These are phyloP conservation scores for Rhododendron simsii DNA, from an alignment of 148 eudicot species.

Conservation along the genomic window DNA sequence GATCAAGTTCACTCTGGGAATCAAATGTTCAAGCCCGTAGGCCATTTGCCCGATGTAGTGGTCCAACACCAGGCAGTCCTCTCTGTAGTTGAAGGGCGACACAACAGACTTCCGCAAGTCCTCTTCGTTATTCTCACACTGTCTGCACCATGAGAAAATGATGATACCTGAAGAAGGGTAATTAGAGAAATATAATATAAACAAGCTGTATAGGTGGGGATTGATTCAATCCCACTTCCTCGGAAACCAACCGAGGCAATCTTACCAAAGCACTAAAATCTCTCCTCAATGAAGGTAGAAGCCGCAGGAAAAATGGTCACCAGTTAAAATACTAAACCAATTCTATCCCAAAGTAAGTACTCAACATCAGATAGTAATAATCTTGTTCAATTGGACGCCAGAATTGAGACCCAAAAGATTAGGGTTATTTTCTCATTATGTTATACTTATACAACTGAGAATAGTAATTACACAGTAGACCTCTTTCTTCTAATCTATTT, in stretches of 20 bases:
- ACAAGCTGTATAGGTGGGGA: neutral
- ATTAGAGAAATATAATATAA: neutral
- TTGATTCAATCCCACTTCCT: neutral
- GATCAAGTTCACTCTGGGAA: neutral
- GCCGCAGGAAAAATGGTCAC: neutral
- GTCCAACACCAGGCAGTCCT: neutral
- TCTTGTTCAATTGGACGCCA: too few species aligned
- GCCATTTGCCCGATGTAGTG: too few species aligned
- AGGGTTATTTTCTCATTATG: too few species aligned
- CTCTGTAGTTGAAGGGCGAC: neutral
- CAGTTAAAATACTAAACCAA: neutral
- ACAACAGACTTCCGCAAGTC: neutral
- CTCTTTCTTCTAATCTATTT: too few species aligned
- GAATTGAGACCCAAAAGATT: too few species aligned
- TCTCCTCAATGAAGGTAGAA: neutral
- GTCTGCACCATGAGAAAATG: constrained; percentile 3
- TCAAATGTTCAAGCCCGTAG: neutral
- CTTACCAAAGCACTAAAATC: neutral
- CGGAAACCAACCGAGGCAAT: neutral
- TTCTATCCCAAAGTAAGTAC: neutral
- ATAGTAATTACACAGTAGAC: too few species aligned
- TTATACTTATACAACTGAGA: too few species aligned
- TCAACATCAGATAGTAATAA: neutral
- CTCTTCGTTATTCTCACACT: too few species aligned
- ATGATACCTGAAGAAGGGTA: neutral